Conservation (phyloP, 208 protist genomes). For the Crithidia brevicula region DNA sequence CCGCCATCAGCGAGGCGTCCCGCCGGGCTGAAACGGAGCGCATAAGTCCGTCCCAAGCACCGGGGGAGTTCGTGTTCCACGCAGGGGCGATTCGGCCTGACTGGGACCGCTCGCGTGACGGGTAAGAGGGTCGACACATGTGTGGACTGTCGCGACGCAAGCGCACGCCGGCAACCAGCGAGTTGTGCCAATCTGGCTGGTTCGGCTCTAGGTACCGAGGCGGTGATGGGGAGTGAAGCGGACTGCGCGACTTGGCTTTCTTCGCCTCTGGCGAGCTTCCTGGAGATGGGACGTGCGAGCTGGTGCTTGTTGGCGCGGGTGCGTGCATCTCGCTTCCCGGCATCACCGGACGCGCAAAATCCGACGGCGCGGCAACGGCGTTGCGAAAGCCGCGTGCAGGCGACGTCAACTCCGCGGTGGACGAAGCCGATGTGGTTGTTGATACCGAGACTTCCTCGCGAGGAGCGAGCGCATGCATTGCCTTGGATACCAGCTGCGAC, state of each 20-base stretch:
- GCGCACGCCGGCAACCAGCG: slow-evolving; percentile 13
- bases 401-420: neutral
- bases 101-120: slow-evolving; percentile 8
- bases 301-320: neutral
- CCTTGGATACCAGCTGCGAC: slow-evolving; percentile 3
- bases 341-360: neutral
- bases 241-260: neutral
- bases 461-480: neutral
- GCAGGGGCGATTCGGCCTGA: neutral
- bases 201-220: neutral
- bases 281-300: neutral
- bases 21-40: slow-evolving; percentile 10
- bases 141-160: slow-evolving; percentile 12
- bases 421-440: neutral
- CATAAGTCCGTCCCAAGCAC: slow-evolving; percentile 1
- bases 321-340: neutral
- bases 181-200: slow-evolving; percentile 4
- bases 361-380: slow-evolving; percentile 1
- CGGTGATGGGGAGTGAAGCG: neutral
- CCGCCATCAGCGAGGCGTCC: neutral
- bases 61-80: slow-evolving; percentile 13
- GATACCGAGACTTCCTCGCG: neutral
- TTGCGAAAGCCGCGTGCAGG: neutral
- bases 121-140: neutral
- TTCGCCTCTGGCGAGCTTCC: slow-evolving; percentile 14